These are phyloP conservation scores for Primulina huaijiensis DNA, from an alignment of 257 asterid genomes.

Conservation along the genomic window DNA sequence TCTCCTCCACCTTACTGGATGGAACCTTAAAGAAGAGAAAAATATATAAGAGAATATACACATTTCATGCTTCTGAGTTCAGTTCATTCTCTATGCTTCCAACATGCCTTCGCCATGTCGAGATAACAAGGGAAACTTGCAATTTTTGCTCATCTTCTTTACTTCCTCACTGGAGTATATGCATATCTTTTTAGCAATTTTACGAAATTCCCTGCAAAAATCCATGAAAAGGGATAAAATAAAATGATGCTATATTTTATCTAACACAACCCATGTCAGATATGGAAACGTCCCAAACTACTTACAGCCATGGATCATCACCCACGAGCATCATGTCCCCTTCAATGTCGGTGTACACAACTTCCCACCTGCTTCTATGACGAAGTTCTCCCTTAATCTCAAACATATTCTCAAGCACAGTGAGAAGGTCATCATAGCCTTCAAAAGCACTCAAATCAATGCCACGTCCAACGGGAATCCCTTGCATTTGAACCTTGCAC, in stretches of 20 bases:
- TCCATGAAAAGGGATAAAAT: not conserved
- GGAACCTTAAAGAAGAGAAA: constrained; percentile 21
- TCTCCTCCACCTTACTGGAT: constrained; percentile 19
- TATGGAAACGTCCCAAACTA: constrained; percentile 6
- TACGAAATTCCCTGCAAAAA: constrained; percentile 65
- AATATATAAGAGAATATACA: constrained; percentile 22
- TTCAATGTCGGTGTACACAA: constrained; percentile 46
- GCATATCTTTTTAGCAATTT: constrained; percentile 61
- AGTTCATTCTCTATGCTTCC: constrained; percentile 48
- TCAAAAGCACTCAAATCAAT: constrained; percentile 59
- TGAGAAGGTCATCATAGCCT: constrained; percentile 43
- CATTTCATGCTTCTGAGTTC: constrained; percentile 43
- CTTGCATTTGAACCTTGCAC: constrained; percentile 81
- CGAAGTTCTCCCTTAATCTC: constrained; percentile 48
- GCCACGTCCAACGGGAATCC: constrained; percentile 74
- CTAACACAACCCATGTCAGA: not conserved
- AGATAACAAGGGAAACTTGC: constrained; percentile 47
- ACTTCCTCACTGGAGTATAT: constrained; percentile 70
- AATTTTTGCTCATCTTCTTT: constrained; percentile 59
- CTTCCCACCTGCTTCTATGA: constrained; percentile 45
- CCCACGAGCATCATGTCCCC: constrained; percentile 58
- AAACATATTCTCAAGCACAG: constrained; percentile 41
- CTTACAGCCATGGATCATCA: constrained; percentile 59
- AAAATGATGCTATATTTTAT: not conserved
- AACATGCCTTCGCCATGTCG: constrained; percentile 40